Evolutionary conservation across 202 grass and related monocot genomes (phyloP).

Genomic region (Eragrostis tef): DNA sequence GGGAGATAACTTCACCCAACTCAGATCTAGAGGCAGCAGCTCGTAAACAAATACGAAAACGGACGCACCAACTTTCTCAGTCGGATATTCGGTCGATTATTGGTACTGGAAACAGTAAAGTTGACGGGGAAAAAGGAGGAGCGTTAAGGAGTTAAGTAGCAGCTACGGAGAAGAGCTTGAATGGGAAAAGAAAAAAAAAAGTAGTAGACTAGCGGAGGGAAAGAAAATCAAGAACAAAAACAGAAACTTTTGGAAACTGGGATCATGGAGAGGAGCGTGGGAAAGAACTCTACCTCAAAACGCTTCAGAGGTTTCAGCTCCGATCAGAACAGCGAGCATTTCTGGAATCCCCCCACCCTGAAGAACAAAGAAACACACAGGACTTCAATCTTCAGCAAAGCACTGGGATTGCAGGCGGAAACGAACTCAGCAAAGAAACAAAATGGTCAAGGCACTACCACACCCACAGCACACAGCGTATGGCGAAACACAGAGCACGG

Average conservation of each 20-base stretch:
- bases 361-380: conserved; percentile 4
- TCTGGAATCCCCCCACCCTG: conserved; percentile 25
- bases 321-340: conserved; percentile 39
- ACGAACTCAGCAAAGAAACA: no score
- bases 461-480: not conserved
- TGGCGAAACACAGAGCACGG: not conserved
- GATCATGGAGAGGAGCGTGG: not conserved
- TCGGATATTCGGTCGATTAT: conserved; percentile 3
- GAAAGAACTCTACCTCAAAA: conserved; percentile 44
- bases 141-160: conserved; percentile 13
- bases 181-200: not conserved
- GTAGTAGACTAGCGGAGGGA: not conserved
- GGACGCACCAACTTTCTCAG: not conserved
- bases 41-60: not conserved
- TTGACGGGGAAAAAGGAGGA: not conserved
- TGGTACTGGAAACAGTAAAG: conserved; percentile 7
- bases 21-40: conserved; percentile 32
- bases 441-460: no score
- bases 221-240: not conserved
- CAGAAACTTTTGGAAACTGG: not conserved
- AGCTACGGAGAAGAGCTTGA: conserved; percentile 3
- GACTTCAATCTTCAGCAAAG: not conserved
- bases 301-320: conserved; percentile 27
- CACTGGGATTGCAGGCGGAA: not conserved
- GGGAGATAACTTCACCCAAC: not conserved